Percentiles rank a stretch among this genome's conserved stretches.
phyloP scores from a whole-genome alignment of 2,329 filamentous ascomycete species.

The Knufia fluminis region DNA sequence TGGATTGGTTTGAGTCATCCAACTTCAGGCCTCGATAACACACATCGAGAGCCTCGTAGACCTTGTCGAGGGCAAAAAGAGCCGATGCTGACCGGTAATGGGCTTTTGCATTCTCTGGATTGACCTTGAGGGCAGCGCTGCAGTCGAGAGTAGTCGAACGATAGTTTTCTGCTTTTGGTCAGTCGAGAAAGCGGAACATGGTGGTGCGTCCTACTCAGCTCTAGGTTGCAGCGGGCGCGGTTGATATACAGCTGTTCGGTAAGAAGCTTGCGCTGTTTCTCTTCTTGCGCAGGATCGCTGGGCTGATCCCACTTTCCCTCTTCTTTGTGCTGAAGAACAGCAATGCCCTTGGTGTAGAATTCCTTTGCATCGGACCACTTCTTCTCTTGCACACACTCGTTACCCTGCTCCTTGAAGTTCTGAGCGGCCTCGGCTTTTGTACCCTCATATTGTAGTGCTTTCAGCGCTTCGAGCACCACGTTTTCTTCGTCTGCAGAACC shows the following conservation, averaged over 20 bases:
- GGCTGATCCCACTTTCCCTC: slow-evolving; percentile 41
- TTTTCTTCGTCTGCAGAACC: slow-evolving; percentile 55
- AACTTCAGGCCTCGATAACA: slow-evolving; percentile 63
- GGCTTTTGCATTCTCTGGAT: slow-evolving; percentile 76
- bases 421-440: slow-evolving; percentile 71
- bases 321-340: slow-evolving; percentile 50
- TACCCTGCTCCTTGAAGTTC: slow-evolving; percentile 86
- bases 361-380: slow-evolving; percentile 76
- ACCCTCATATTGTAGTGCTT: slow-evolving; percentile 87
- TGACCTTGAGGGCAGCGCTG: slow-evolving; percentile 66
- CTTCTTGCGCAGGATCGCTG: slow-evolving; percentile 48
- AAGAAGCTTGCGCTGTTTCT: slow-evolving; percentile 52
- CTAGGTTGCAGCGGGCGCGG: slow-evolving; percentile 79
- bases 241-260: slow-evolving; percentile 77
- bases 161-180: slow-evolving; percentile 58
- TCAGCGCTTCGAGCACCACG: slow-evolving; percentile 72
- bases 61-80: slow-evolving; percentile 66
- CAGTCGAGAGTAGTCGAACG: slow-evolving; percentile 80
- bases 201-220: slow-evolving; percentile 50
- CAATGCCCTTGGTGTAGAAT: slow-evolving; percentile 82
- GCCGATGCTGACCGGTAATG: slow-evolving; percentile 77
- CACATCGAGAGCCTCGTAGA: slow-evolving; percentile 71
- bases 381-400: slow-evolving; percentile 69
- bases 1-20: slow-evolving; percentile 60
- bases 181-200: slow-evolving; percentile 14